Conservation (phyloP, 78 protist species). For the Cavenderia fasciculata region DNA sequence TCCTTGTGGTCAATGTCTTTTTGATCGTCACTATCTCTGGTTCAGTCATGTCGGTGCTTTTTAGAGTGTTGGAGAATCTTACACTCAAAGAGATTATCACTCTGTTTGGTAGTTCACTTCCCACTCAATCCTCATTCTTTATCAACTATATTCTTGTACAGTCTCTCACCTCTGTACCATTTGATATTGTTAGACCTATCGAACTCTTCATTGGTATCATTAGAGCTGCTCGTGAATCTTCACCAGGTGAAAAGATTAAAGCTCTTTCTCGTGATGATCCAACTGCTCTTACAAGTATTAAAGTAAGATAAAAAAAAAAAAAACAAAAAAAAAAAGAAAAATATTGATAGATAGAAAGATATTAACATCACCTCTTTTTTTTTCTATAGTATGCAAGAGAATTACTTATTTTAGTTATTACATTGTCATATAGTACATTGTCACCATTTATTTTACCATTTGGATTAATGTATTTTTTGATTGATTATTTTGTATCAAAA, state of each 20-base stretch:
- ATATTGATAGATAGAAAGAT: no score
- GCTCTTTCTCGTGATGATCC: constrained; percentile 70
- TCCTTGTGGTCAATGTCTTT: constrained; percentile 59
- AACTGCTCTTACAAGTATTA: constrained; percentile 8
- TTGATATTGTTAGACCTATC: constrained; percentile 63
- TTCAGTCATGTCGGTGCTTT: constrained; percentile 41
- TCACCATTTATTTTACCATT: constrained; percentile 67
- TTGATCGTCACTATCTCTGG: constrained; percentile 63
- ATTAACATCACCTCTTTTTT: no score
- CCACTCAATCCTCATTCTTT: constrained; percentile 70
- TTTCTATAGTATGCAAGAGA: constrained; percentile 59
- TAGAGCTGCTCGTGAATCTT: constrained; percentile 26
- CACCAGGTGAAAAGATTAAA: constrained; percentile 44
- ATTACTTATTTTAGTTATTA: constrained; percentile 48
- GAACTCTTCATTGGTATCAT: constrained; percentile 57
- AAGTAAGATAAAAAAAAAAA: no score
- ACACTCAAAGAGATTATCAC: constrained; percentile 28
- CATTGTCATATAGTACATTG: constrained; percentile 49
- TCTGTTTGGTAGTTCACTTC: constrained; percentile 44
- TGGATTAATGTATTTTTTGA: constrained; percentile 51
- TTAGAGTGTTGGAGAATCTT: constrained; percentile 23
- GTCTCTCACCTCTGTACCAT: constrained; percentile 53
- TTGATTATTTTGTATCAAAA: constrained; percentile 67
- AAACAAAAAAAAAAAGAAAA: no score
- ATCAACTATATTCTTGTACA: constrained; percentile 69